Conservation (phyloP, 495 filamentous ascomycete species). For the Cetradonia linearis region DNA sequence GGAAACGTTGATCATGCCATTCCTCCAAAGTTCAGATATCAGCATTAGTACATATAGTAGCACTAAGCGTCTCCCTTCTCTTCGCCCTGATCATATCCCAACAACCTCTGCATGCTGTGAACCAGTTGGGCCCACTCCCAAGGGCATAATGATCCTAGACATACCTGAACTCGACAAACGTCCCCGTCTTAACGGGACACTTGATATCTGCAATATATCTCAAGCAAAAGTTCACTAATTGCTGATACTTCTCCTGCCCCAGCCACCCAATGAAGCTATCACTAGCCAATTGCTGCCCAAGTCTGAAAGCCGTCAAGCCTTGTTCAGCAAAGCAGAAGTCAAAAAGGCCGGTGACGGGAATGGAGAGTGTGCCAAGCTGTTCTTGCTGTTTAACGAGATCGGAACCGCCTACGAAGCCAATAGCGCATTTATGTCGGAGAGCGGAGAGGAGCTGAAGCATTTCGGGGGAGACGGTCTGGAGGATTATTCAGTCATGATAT, state of each 20-base stretch:
- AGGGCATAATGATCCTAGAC: neutral
- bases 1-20: conserved; percentile 93
- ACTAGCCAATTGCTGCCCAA: conserved; percentile 59
- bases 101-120: neutral
- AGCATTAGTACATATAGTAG: neutral
- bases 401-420: conserved; percentile 83
- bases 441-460: conserved; percentile 70
- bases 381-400: conserved; percentile 91
- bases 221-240: conserved; percentile 73
- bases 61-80: neutral
- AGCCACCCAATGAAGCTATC: conserved; percentile 86
- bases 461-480: conserved; percentile 56
- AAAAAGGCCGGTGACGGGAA: conserved; percentile 69
- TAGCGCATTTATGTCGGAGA: conserved; percentile 80
- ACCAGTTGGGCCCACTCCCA: neutral
- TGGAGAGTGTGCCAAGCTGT: conserved; percentile 59
- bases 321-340: conserved; percentile 97
- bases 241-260: conserved; percentile 86
- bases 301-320: conserved; percentile 79
- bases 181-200: conserved; percentile 78
- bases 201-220: conserved; percentile 85
- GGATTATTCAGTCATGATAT: conserved; percentile 14
- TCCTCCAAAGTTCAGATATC: conserved; percentile 29
- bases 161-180: conserved; percentile 83
- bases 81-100: neutral